These are phyloP conservation scores for Ceratocystis colombiana DNA, from an alignment of 2,329 filamentous ascomycete genomes.

Conservation along the genomic window DNA sequence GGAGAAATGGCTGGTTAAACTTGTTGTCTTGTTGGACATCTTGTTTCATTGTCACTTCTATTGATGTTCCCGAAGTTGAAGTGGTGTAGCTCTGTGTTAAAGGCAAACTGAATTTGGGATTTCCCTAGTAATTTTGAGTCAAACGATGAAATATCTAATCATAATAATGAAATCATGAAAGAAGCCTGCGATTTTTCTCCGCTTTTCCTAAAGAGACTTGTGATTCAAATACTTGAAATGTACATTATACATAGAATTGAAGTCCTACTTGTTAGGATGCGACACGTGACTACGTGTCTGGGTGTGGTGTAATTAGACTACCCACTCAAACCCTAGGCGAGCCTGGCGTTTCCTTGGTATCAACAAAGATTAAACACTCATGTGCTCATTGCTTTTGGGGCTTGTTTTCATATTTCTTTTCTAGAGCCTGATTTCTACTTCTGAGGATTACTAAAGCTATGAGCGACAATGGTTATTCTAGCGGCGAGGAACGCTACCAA, in stretches of 20 bases:
- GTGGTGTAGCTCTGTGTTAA: background rate
- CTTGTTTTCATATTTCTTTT: background rate
- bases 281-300: constrained; percentile 8
- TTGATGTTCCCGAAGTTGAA: background rate
- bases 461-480: constrained; percentile 24
- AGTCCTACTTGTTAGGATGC: background rate
- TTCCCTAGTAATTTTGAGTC: constrained; percentile 1
- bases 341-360: background rate
- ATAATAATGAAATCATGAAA: constrained; percentile 15
- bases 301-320: background rate
- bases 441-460: constrained; percentile 11
- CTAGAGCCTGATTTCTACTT: background rate
- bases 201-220: background rate
- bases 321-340: background rate
- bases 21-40: background rate
- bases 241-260: too few relatives aligned
- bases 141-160: constrained; percentile 11
- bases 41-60: background rate
- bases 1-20: background rate
- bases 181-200: background rate
- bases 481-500: constrained; percentile 41
- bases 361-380: background rate
- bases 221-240: too few relatives aligned
- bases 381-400: background rate
- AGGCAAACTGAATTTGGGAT: background rate